Percentiles rank a stretch among this genome's conserved stretches.
phyloP scores from a whole-genome alignment of 2,329 filamentous ascomycete species.

The Cercospora canescens region DNA sequence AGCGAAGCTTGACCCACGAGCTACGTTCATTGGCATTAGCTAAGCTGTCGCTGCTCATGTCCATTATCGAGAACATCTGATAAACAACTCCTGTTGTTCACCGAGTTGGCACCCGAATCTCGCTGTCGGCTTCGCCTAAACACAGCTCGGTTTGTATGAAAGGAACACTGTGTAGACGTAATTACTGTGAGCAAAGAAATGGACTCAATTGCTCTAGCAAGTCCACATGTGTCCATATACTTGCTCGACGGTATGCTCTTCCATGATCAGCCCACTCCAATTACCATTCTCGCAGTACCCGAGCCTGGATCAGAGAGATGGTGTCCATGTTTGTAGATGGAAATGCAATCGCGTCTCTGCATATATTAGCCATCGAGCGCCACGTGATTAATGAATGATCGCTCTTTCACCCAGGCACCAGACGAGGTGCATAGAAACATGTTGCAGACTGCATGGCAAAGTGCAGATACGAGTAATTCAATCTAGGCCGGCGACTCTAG shows the following conservation, averaged over 20 bases:
- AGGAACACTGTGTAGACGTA: not conserved
- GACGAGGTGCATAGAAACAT: no score
- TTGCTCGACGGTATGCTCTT: not conserved
- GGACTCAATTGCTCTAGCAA: not conserved
- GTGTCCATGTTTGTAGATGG: no score
- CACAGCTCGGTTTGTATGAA: not conserved
- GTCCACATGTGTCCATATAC: not conserved
- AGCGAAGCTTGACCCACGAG: not conserved
- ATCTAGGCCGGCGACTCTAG: no score
- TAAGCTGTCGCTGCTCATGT: not conserved
- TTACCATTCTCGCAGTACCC: not conserved
- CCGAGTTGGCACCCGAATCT: not conserved
- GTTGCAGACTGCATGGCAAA: no score
- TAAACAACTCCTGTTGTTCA: not conserved
- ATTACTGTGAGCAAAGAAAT: not conserved
- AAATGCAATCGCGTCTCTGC: no score
- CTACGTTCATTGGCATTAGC: not conserved
- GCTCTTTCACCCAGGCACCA: no score
- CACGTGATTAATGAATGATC: no score
- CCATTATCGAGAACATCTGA: not conserved
- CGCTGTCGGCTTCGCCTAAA: no score
- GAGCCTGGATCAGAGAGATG: not conserved
- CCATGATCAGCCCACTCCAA: not conserved
- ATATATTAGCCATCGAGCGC: no score
- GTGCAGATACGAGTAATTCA: no score